phyloP scores from a whole-genome alignment of 2,329 filamentous ascomycete species.

The Sodiomyces alkalinus region DNA sequence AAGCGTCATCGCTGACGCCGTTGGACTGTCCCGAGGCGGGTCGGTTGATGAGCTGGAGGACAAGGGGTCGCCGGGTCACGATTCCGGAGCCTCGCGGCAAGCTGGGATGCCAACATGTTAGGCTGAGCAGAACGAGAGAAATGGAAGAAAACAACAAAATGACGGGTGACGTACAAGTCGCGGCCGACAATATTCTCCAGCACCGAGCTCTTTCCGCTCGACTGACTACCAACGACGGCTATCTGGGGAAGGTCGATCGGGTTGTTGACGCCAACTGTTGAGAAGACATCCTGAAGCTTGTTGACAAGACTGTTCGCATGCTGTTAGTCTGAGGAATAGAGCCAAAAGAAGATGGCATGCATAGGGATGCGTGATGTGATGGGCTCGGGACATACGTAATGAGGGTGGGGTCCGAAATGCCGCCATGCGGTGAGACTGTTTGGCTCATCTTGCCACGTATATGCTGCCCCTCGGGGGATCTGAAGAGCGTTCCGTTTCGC shows the following conservation, averaged over 20 bases:
- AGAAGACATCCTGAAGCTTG: constrained; percentile 98
- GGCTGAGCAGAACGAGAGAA: constrained; percentile 4
- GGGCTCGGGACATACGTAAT: constrained; percentile 36
- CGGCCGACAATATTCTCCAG: constrained; percentile 96
- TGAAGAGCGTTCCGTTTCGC: too few species aligned
- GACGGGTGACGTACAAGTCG: constrained; percentile 66
- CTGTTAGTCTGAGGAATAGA: constrained; percentile 15
- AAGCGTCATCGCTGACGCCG: constrained; percentile 52
- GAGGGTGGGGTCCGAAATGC: constrained; percentile 51
- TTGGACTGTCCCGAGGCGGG: constrained; percentile 50
- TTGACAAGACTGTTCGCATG: constrained; percentile 61
- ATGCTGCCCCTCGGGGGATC: too few species aligned
- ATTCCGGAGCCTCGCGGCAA: constrained; percentile 95
- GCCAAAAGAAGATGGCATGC: constrained; percentile 7
- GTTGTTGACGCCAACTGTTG: constrained; percentile 96
- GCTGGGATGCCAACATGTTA: constrained; percentile 33
- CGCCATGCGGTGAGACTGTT: too few species aligned
- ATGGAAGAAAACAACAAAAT: constrained; percentile 6
- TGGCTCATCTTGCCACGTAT: too few species aligned
- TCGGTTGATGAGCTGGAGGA: constrained; percentile 96
- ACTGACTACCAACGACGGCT: constrained; percentile 94
- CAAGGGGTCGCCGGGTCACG: constrained; percentile 86
- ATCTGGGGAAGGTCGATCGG: constrained; percentile 98
- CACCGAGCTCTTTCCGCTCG: constrained; percentile 97
- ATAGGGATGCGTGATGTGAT: constrained; percentile 6